Evolutionary conservation across 139 green algal species (phyloP).

Genomic region (Chlorella sp.): DNA sequence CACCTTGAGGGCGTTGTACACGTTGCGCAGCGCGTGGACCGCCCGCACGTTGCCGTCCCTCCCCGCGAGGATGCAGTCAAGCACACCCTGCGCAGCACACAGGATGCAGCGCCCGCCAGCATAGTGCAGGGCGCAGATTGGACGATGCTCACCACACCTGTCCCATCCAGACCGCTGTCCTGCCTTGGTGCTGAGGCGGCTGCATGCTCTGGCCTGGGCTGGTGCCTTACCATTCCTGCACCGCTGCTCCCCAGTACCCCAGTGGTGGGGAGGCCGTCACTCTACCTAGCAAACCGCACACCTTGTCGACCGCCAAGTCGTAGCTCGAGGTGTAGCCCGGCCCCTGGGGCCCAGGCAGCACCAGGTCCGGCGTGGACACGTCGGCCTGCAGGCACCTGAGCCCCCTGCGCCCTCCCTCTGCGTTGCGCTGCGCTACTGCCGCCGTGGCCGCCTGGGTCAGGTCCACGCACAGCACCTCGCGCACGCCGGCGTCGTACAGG

Average conservation of each 20-base stretch:
- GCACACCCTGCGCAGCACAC: slow-evolving; percentile 3
- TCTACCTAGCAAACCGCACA: neutral
- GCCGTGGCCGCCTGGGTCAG: neutral
- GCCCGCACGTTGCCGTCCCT: slow-evolving; percentile 1
- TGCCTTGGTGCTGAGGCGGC: neutral
- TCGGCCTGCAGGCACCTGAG: neutral
- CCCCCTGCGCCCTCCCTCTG: neutral
- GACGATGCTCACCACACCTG: neutral
- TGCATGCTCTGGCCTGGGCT: neutral
- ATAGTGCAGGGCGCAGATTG: neutral
- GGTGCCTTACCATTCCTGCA: neutral
- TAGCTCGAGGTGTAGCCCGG: neutral
- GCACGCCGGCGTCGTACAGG: slow-evolving; percentile 9
- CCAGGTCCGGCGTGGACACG: neutral
- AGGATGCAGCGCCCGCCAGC: neutral
- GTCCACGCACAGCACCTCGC: neutral
- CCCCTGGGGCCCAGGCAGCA: neutral
- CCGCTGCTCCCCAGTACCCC: no score
- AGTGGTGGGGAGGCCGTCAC: no score
- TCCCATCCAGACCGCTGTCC: neutral
- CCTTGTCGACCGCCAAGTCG: neutral
- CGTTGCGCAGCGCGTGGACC: neutral
- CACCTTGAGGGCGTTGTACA: slow-evolving; percentile 10
- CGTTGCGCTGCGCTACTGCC: neutral
- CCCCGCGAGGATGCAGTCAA: slow-evolving; percentile 7